These are phyloP conservation scores for Colletotrichum abscissum DNA, from an alignment of 2,329 filamentous ascomycete genomes.

Conservation along the genomic window DNA sequence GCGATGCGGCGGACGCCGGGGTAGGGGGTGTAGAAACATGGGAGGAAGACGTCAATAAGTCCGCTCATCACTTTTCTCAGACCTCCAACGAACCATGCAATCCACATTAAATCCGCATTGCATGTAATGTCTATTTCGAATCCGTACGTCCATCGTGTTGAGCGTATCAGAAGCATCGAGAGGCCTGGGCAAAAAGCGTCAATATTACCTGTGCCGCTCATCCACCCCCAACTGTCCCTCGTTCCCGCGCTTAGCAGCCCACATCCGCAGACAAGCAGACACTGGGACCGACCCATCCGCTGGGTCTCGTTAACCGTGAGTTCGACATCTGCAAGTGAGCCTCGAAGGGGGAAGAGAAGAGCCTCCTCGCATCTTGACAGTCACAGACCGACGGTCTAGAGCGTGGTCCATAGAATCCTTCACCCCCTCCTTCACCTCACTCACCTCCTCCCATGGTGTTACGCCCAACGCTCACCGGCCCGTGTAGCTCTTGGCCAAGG, in stretches of 20 bases:
- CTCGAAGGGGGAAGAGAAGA: neutral
- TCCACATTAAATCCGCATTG: conserved; percentile 5
- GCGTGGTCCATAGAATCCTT: conserved; percentile 11
- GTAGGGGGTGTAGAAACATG: conserved; percentile 10
- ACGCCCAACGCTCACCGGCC: neutral
- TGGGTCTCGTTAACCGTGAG: neutral
- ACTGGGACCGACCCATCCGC: conserved; percentile 14
- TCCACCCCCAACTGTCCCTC: neutral
- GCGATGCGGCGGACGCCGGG: neutral
- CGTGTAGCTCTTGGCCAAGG: conserved; percentile 9
- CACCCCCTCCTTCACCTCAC: neutral
- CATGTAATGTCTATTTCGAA: neutral
- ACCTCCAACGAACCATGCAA: neutral
- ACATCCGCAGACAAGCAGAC: neutral
- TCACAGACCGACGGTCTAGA: conserved; percentile 12
- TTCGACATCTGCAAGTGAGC: conserved; percentile 10
- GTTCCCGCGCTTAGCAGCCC: conserved; percentile 8
- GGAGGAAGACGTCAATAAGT: conserved; percentile 7
- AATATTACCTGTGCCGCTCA: conserved; percentile 6
- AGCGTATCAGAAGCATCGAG: neutral
- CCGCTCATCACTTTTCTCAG: neutral
- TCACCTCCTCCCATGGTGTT: neutral
- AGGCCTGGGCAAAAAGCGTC: neutral
- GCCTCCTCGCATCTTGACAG: conserved; percentile 20
- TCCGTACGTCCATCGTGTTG: neutral